phyloP scores from a whole-genome alignment of 306 rosid species.

The Biancaea sappan region DNA sequence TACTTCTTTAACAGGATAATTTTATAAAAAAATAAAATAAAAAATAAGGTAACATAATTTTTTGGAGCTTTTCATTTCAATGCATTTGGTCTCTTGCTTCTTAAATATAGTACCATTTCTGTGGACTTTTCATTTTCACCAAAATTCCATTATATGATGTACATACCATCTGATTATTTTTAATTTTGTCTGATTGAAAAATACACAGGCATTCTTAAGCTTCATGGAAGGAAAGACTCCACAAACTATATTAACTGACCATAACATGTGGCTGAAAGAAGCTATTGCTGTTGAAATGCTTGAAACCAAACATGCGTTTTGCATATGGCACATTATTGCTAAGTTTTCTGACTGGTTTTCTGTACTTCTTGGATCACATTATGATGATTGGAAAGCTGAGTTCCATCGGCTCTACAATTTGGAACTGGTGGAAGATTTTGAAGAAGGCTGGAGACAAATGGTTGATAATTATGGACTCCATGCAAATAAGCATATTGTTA shows the following conservation, averaged over 20 bases:
- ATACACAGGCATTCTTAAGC: constrained; percentile 66
- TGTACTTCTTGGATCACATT: constrained; percentile 63
- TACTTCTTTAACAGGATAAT: constrained; percentile 1
- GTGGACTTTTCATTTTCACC: constrained; percentile 1
- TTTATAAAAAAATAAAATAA: constrained; percentile 1
- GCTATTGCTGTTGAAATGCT: constrained; percentile 75
- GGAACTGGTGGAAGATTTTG: constrained; percentile 68
- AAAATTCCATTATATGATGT: constrained; percentile 25
- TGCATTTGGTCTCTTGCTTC: constrained; percentile 7
- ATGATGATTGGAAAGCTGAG: constrained; percentile 84
- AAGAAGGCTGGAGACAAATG: constrained; percentile 81
- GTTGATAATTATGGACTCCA: constrained; percentile 68
- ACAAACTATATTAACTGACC: constrained; percentile 75
- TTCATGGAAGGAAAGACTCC: constrained; percentile 91
- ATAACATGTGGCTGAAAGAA: constrained; percentile 89
- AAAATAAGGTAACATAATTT: not conserved
- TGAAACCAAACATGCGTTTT: constrained; percentile 73
- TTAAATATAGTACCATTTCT: not conserved
- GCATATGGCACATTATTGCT: constrained; percentile 78
- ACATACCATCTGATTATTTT: constrained; percentile 17
- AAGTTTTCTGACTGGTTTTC: constrained; percentile 92
- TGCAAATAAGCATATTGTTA: constrained; percentile 67
- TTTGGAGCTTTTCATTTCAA: constrained; percentile 2
- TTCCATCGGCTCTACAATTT: constrained; percentile 76
- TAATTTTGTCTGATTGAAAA: constrained; percentile 1